phyloP scores from a whole-genome alignment of 306 rosid species.

The Vigna mungo region DNA sequence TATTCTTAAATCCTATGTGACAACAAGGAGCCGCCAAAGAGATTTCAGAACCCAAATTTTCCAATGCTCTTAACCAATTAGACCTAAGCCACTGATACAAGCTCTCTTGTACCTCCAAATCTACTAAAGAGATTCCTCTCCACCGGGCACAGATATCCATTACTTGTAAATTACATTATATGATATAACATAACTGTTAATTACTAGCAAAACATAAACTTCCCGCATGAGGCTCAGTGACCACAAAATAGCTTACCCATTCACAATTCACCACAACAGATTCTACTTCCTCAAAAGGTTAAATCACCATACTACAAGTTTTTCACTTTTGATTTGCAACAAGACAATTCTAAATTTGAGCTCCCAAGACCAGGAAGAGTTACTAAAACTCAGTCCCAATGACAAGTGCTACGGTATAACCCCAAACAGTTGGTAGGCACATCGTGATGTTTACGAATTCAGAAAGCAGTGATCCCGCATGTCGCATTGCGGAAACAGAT shows the following conservation, averaged over 20 bases:
- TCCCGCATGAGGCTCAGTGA: not conserved
- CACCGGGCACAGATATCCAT: not conserved
- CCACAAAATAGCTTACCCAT: conserved; percentile 19
- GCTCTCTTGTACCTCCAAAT: conserved; percentile 9
- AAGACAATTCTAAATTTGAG: not conserved
- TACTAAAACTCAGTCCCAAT: conserved; percentile 1
- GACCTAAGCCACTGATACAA: conserved; percentile 20
- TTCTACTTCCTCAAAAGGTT: not conserved
- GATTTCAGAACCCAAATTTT: no score
- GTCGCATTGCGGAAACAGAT: not conserved
- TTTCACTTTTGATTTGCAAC: conserved; percentile 14
- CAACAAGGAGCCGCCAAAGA: not conserved
- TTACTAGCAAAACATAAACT: not conserved
- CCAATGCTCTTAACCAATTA: not conserved
- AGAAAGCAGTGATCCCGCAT: conserved; percentile 22
- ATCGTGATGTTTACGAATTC: not conserved
- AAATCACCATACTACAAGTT: conserved; percentile 20
- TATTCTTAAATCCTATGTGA: not conserved
- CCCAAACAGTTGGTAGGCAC: conserved; percentile 20
- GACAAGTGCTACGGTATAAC: not conserved
- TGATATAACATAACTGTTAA: not conserved
- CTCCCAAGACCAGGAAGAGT: not conserved
- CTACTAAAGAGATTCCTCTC: conserved; percentile 4
- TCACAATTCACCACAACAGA: conserved; percentile 18
- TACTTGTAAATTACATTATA: not conserved